A percentile compares a stretch with the other conserved stretches of the same genome.
Evolutionary conservation across 1,284 basidiomycete genomes (phyloP).

Genomic region (Cutaneotrichosporon spelunceum): DNA sequence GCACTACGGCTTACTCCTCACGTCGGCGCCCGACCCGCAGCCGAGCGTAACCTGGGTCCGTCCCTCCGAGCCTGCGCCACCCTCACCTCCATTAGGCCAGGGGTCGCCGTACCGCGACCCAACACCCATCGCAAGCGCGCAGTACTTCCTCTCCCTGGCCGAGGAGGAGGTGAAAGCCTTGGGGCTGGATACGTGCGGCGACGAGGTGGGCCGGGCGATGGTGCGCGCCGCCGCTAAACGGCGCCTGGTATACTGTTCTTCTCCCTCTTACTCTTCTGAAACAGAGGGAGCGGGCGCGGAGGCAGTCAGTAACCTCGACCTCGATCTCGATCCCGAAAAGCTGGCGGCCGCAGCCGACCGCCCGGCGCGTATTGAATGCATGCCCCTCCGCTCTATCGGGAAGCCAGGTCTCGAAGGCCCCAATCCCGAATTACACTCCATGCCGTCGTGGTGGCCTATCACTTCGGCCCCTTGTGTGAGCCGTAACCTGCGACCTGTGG

Average conservation of each 20-base stretch:
- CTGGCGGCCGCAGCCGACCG: neutral
- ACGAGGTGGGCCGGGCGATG: constrained; percentile 33
- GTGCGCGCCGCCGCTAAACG: constrained; percentile 20
- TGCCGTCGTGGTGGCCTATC: constrained; percentile 44
- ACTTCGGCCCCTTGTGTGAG: constrained; percentile 41
- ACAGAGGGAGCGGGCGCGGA: too few species aligned
- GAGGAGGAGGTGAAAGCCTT: constrained; percentile 36
- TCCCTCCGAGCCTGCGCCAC: neutral
- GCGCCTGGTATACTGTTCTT: constrained; percentile 23
- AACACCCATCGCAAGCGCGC: constrained; percentile 35
- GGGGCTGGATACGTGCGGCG: constrained; percentile 39
- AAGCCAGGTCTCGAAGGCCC: neutral
- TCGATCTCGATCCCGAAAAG: too few species aligned
- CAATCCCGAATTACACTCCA: neutral
- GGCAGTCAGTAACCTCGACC: constrained; percentile 4
- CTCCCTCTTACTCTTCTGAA: neutral
- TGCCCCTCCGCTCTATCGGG: constrained; percentile 30
- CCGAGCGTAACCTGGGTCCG: neutral
- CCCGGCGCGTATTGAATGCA: constrained; percentile 20
- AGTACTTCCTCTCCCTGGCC: constrained; percentile 38
- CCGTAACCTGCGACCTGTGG: constrained; percentile 31
- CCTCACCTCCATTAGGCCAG: neutral
- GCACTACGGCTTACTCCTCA: constrained; percentile 5
- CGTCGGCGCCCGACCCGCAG: neutral
- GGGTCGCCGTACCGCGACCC: constrained; percentile 22